These are phyloP conservation scores for Tricholoma furcatifolium DNA, from an alignment of 768 basidiomycete genomes.

Conservation along the genomic window DNA sequence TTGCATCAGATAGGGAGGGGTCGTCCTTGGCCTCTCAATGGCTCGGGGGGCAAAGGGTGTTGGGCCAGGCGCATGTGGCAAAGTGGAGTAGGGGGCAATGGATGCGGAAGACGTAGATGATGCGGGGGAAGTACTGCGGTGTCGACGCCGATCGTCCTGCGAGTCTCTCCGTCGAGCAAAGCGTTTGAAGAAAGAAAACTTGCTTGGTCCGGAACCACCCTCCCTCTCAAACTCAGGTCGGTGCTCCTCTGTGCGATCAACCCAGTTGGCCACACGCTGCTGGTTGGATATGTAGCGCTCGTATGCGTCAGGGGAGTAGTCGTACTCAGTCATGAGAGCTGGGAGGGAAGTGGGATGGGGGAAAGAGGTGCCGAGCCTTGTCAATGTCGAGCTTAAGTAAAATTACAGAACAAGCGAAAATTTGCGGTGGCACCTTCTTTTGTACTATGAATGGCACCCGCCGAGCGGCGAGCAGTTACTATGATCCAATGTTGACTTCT, in stretches of 20 bases:
- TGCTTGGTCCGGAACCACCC: not conserved
- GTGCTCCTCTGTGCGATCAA: slow-evolving; percentile 42
- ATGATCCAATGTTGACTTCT: slow-evolving; percentile 7
- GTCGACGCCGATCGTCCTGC: slow-evolving; percentile 3
- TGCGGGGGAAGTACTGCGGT: slow-evolving; percentile 4
- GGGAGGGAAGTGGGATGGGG: slow-evolving; percentile 2
- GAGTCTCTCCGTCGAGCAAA: not conserved
- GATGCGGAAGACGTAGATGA: slow-evolving; percentile 13
- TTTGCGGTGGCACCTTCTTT: slow-evolving; percentile 10
- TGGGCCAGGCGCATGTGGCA: slow-evolving; percentile 7
- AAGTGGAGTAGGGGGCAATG: not conserved
- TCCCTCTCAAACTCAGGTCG: slow-evolving; percentile 26
- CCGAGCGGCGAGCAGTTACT: not conserved
- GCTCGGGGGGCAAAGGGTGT: slow-evolving; percentile 4
- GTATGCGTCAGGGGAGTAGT: slow-evolving; percentile 57
- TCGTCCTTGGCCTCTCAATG: not conserved
- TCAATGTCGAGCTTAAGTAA: not conserved
- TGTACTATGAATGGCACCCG: not conserved
- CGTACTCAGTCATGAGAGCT: slow-evolving; percentile 54
- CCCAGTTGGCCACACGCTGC: slow-evolving; percentile 50
- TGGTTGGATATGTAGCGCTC: slow-evolving; percentile 47
- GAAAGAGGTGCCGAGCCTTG: not conserved
- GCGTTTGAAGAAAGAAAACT: slow-evolving; percentile 9
- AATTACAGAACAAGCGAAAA: not conserved
- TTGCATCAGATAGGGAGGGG: not conserved